These are phyloP conservation scores for Paramecium caudatum DNA, from an alignment of 73 alveolate species.

Conservation along the genomic window DNA sequence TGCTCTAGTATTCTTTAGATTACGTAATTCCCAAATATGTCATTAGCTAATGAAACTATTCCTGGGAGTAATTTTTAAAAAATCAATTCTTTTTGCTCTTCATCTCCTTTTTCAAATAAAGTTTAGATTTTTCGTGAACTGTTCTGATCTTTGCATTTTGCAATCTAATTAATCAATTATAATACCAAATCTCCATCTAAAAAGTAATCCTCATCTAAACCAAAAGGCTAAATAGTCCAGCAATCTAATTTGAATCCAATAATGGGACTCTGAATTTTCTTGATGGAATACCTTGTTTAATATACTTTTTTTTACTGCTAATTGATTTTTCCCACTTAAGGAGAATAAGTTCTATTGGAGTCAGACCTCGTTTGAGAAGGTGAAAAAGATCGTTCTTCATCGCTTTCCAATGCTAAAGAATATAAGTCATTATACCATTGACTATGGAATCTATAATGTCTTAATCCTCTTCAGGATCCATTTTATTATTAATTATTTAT, in stretches of 20 bases:
- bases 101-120: conserved; percentile 48
- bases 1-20: conserved; percentile 15
- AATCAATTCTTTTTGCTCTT: conserved; percentile 30
- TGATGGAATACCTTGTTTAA: conserved; percentile 28
- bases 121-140: neutral
- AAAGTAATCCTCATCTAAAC: neutral
- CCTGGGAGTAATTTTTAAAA: conserved; percentile 35
- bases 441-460: conserved; percentile 33
- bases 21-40: conserved; percentile 2
- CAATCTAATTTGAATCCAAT: conserved; percentile 35
- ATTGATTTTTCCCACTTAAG: neutral
- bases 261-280: conserved; percentile 20
- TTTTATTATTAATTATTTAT: conserved; percentile 1
- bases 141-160: neutral
- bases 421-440: neutral
- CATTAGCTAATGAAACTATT: neutral
- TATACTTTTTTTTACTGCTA: neutral
- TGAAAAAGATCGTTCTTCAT: conserved; percentile 14
- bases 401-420: conserved; percentile 19
- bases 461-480: conserved; percentile 54
- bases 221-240: conserved; percentile 1
- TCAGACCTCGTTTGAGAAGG: conserved; percentile 5
- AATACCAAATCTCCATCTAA: conserved; percentile 37
- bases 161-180: neutral
- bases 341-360: conserved; percentile 6